Evolutionary conservation across 768 basidiomycete genomes (phyloP).

Genomic region (Phaeotremella fagi): DNA sequence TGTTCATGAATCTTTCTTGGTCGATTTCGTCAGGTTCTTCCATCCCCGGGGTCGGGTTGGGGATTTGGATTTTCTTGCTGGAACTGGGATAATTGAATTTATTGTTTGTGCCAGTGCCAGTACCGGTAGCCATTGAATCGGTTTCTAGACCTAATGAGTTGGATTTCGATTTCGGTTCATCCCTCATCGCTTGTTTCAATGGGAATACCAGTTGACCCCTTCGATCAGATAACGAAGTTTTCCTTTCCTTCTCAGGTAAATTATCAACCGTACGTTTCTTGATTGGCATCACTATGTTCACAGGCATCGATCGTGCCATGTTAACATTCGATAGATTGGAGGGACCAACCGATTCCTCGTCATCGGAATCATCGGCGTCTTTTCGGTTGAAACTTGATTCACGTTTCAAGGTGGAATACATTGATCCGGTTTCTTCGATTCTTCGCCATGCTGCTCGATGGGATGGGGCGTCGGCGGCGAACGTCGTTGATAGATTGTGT

Average conservation of each 20-base stretch:
- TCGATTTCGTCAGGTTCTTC: conserved; percentile 2
- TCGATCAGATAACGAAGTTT: conserved; percentile 40
- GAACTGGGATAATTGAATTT: neutral
- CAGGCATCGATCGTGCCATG: conserved; percentile 42
- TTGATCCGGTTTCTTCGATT: conserved; percentile 19
- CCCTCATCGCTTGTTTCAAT: conserved; percentile 35
- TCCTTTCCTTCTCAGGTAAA: conserved; percentile 30
- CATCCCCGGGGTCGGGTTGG: neutral
- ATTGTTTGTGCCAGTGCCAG: neutral
- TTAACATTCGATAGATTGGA: conserved; percentile 9
- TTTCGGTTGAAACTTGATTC: neutral
- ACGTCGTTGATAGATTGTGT: conserved; percentile 38
- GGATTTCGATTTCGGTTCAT: conserved; percentile 14
- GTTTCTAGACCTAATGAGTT: conserved; percentile 26
- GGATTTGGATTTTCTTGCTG: neutral
- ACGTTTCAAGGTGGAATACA: conserved; percentile 23
- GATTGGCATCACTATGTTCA: conserved; percentile 31
- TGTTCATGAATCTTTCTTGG: neutral
- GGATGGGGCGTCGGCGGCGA: conserved; percentile 44
- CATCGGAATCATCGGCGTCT: conserved; percentile 14
- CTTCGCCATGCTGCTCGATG: conserved; percentile 42
- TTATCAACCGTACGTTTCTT: neutral
- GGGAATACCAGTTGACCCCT: conserved; percentile 42
- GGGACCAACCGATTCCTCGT: conserved; percentile 3
- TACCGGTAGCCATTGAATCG: too few relatives aligned